Base-by-base conservation (phyloP, 1,139 yeast species). In the Keqinozyma sinolaborantium region DNA sequence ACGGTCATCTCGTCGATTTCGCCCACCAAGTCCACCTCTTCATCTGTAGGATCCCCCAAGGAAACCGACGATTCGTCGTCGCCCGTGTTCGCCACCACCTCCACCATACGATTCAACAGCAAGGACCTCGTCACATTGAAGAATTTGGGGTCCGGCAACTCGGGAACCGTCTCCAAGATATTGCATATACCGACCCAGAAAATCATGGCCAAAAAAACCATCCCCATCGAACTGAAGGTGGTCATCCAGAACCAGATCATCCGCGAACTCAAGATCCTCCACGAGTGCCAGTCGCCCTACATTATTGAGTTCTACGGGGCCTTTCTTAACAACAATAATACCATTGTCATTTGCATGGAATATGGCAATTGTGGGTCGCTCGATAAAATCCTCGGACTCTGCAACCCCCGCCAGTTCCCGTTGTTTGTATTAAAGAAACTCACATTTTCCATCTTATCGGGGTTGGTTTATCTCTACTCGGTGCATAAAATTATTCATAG, bases 281-380 rank as follows among this genome's bases (percentile, higher is more conserved):
- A 88, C 53, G 95, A 86, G 50, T 92, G 97, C 51, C 81, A 73
- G 51, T 81, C 77, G 29, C 88, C 88, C 3, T 86, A 74, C 48
- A 90, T 92, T 34, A 85, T 88, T 30, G 87, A 85, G 31, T 92
- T 88, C 53, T 90, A 81, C 56, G 97, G 97, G 4, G 95, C 96
- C 0, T 85, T 80, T 51, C 70, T 83, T 29, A 71, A 74, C 41
- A 79, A 73, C 44, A 77, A 76, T 42, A 80, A 77, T 47, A 60
- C 72, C 23, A 85, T 84, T 23, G 83, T 87, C 13, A 83, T 92
- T 41, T 83, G 95, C 57, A 87, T 90, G 95, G 97, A 92, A 56
- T 90, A 86, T 56, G 85, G 92, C 77, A 95, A 92, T 58, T 85
- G 96, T 57, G 94, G 96, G 0, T 87, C 97, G 0, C 66, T 92